Base-by-base conservation (phyloP, 2,329 filamentous ascomycete species). In the Nemania sp. region DNA sequence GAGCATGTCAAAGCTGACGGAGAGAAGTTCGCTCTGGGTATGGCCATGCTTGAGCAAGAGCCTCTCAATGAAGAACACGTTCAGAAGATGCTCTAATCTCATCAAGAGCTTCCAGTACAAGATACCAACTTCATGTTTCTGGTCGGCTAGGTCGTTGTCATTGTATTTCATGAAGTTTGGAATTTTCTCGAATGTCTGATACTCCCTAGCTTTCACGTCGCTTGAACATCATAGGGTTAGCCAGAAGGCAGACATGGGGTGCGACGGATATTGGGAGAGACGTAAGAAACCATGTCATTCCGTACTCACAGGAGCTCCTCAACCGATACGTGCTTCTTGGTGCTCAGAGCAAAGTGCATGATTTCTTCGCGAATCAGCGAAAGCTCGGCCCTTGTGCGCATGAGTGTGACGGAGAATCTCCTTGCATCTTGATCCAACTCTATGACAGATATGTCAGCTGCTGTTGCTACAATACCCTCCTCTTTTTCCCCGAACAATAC, bases 21-120 rank as follows among this genome's bases (percentile, higher is more conserved):
- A 64, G 6, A 80, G 64, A 8, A 79, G 66, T 12, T 75, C 69
- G 0, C 72, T 72, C 7, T 72, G 67, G 7, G 72, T 60, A 11
- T 72, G 66, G 0, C 73, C 71, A 2, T 68, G 66, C 15, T 79
- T 80, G 19, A 80, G 71, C 7, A 86, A 67, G 0, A 85, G 73
- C 14, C 83, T 73, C 51, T 86, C 79, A 5, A 84, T 69, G 8
- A 86, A 75, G 52, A 86, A 84, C 2, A 81, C 70, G 33, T 84
- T 84, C 36, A 84, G 78, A 0, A 83, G 66, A 40, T 81, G 76
- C 19, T 78, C 74, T 2, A 83, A 71, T 2, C 73, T 72, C 1
- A 80, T 66, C 1, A 83, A 64, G 12, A 80, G 72, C 2, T 77
- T 70, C 5, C 71, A 70, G 46, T 78, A 79, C 0, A 80, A 55